phyloP scores from a whole-genome alignment of 2,329 filamentous ascomycete genomes.

The Fusarium aywerte region DNA sequence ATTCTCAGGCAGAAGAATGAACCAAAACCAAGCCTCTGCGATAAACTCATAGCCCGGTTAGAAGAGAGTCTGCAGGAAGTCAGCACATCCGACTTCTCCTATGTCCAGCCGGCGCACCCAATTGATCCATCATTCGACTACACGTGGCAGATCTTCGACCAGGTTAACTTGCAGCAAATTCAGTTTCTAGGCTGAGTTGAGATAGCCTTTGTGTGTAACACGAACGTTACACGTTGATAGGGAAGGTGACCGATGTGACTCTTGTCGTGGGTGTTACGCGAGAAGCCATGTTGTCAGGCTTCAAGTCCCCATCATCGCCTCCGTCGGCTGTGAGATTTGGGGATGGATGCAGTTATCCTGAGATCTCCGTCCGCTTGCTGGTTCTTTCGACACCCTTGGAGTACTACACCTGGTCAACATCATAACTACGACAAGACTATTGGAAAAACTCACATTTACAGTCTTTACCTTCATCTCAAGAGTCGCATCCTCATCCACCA shows the following conservation, averaged over 20 bases:
- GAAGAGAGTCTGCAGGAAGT: constrained; percentile 19
- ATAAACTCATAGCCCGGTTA: constrained; percentile 1
- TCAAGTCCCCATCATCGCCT: neutral
- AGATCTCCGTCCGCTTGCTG: neutral
- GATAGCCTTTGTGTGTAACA: neutral
- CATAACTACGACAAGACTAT: too few species aligned
- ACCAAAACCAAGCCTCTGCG: constrained; percentile 12
- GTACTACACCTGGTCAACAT: too few species aligned
- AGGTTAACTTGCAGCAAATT: constrained; percentile 21
- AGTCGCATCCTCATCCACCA: constrained; percentile 8
- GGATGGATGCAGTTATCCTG: neutral
- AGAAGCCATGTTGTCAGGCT: constrained; percentile 23
- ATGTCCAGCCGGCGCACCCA: constrained; percentile 3
- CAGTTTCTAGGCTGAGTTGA: constrained; percentile 4
- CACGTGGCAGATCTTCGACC: constrained; percentile 17
- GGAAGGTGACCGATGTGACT: constrained; percentile 15
- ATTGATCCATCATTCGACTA: constrained; percentile 19
- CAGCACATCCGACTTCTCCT: constrained; percentile 12
- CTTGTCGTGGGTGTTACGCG: neutral
- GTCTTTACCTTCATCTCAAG: constrained; percentile 18
- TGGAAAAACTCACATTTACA: neutral
- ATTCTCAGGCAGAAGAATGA: constrained; percentile 16
- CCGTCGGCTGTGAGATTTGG: constrained; percentile 1
- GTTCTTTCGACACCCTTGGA: constrained; percentile 13
- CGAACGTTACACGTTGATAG: neutral